Evolutionary conservation across 169 alveolate genomes (phyloP).

Genomic region (Besnoitia besnoiti): DNA sequence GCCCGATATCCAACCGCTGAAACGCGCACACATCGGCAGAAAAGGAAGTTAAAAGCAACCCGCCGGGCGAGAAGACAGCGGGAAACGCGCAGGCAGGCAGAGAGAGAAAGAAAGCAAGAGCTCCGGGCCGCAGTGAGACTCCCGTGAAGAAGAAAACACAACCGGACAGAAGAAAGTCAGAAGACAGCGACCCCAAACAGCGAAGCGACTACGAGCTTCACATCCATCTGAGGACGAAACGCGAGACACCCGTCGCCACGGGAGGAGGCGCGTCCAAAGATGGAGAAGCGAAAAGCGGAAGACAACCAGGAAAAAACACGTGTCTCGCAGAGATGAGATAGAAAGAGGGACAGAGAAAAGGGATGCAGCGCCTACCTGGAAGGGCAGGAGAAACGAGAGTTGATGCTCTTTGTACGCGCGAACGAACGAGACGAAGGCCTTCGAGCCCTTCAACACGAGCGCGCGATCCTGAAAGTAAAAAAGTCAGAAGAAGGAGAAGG

Average conservation of each 20-base stretch:
- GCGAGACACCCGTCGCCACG: too few relatives aligned
- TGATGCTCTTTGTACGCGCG: slow-evolving; percentile 93
- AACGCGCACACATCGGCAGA: too few relatives aligned
- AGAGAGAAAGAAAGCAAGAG: too few relatives aligned
- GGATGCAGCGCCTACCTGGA: slow-evolving; percentile 59
- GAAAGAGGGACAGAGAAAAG: neutral
- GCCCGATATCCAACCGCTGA: slow-evolving; percentile 86
- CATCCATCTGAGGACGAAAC: too few relatives aligned
- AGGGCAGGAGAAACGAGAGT: slow-evolving; percentile 85
- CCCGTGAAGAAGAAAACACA: neutral
- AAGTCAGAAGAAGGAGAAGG: neutral
- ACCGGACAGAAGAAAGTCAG: neutral
- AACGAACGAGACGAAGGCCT: slow-evolving; percentile 92
- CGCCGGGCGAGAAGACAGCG: neutral
- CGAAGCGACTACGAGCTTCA: too few relatives aligned
- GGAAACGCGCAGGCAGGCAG: neutral
- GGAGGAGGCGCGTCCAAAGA: too few relatives aligned
- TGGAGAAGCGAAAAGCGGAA: neutral
- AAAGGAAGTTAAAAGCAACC: neutral
- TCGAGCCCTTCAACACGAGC: slow-evolving; percentile 86
- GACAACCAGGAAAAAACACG: neutral
- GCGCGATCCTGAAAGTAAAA: slow-evolving; percentile 80
- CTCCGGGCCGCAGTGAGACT: too few relatives aligned
- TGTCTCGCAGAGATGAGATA: neutral
- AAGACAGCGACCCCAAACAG: too few relatives aligned